Percentiles rank a stretch among this genome's conserved stretches.
phyloP scores from a whole-genome alignment of 306 rosid species.

The Fragaria iinumae region DNA sequence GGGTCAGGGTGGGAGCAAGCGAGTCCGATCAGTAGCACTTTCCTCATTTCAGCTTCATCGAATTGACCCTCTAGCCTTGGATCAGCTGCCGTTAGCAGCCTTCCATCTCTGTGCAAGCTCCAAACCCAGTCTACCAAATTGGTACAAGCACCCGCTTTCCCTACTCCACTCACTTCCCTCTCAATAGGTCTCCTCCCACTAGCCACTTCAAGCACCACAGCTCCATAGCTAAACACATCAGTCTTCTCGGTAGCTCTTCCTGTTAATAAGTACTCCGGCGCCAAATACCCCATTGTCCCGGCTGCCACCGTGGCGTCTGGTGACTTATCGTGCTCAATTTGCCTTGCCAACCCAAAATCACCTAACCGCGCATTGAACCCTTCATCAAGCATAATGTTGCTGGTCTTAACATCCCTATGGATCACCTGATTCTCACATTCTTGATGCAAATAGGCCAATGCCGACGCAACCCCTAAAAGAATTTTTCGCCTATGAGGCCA shows the following conservation, averaged over 20 bases:
- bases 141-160: slow-evolving; percentile 49
- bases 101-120: slow-evolving; percentile 76
- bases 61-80: slow-evolving; percentile 55
- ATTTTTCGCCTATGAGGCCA: slow-evolving; percentile 78
- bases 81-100: slow-evolving; percentile 66
- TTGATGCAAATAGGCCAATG: slow-evolving; percentile 84
- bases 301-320: slow-evolving; percentile 98
- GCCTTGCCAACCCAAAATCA: slow-evolving; percentile 93
- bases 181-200: slow-evolving; percentile 92
- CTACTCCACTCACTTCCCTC: slow-evolving; percentile 51
- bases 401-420: slow-evolving; percentile 89
- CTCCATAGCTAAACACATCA: slow-evolving; percentile 91
- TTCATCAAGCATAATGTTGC: slow-evolving; percentile 93
- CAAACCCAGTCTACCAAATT: slow-evolving; percentile 99
- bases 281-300: slow-evolving; percentile 97
- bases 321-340: slow-evolving; percentile 90
- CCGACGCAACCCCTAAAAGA: slow-evolving; percentile 85
- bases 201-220: slow-evolving; percentile 92
- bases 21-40: slow-evolving; percentile 63
- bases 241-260: slow-evolving; percentile 93
- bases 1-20: slow-evolving; percentile 94
- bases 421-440: slow-evolving; percentile 97
- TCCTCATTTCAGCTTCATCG: slow-evolving; percentile 71
- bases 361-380: slow-evolving; percentile 86
- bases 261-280: slow-evolving; percentile 87